Conservation (phyloP, 345 rosid species). For the Erysimum cheiranthoides region DNA sequence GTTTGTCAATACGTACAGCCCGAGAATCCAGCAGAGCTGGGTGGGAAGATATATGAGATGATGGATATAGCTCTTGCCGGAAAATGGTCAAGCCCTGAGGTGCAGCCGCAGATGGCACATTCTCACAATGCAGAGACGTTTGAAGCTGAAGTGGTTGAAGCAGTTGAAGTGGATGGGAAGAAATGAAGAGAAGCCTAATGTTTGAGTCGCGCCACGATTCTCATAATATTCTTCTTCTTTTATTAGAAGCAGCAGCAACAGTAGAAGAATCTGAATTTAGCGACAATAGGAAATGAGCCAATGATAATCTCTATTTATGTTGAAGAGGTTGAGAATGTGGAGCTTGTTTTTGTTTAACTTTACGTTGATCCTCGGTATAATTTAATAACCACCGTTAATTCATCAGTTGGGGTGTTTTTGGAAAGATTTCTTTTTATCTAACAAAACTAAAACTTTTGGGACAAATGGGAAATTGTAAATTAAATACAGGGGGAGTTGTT, state of each 20-base stretch:
- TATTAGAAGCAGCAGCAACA: conserved; percentile 18
- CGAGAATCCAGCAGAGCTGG: conserved; percentile 90
- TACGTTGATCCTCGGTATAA: background rate
- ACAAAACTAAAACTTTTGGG: background rate
- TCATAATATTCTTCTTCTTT: conserved; percentile 21
- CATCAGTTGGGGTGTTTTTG: background rate
- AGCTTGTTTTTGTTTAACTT: conserved; percentile 3
- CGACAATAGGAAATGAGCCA: conserved; percentile 4
- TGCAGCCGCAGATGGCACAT: conserved; percentile 40
- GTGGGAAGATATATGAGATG: conserved; percentile 98
- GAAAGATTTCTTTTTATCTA: background rate
- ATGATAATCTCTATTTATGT: conserved; percentile 7
- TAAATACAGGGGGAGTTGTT: background rate
- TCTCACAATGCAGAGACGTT: conserved; percentile 48
- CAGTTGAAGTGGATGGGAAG: conserved; percentile 62
- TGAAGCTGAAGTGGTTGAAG: conserved; percentile 91
- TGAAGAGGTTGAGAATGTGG: conserved; percentile 4
- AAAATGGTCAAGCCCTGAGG: conserved; percentile 69
- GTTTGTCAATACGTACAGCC: conserved; percentile 57
- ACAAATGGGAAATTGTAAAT: background rate
- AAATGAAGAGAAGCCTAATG: conserved; percentile 54
- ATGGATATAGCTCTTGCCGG: conserved; percentile 82
- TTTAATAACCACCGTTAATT: background rate
- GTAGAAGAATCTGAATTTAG: conserved; percentile 8
- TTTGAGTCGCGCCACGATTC: background rate